Conservation (phyloP, 2,329 filamentous ascomycete species). For the Thelonectria discophora region DNA sequence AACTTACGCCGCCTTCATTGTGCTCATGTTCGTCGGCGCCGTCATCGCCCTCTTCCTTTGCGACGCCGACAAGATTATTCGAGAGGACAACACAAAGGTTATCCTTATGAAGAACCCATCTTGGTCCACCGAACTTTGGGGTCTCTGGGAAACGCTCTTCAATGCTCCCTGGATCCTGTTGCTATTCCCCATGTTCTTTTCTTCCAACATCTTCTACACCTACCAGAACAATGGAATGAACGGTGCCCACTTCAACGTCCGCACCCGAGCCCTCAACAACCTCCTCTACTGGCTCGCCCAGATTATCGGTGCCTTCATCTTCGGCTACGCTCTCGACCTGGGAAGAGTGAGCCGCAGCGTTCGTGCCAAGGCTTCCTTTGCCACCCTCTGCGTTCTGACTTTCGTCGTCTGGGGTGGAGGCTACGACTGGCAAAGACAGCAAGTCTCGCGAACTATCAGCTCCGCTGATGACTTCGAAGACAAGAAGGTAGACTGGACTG, state of each 20-base stretch:
- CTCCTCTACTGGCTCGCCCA: conserved; percentile 65
- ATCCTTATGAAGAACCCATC: conserved; percentile 49
- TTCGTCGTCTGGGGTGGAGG: conserved; percentile 68
- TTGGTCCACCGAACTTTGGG: conserved; percentile 46
- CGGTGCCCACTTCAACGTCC: conserved; percentile 62
- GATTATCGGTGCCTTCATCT: conserved; percentile 62
- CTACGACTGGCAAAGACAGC: conserved; percentile 71
- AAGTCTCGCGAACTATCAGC: conserved; percentile 52
- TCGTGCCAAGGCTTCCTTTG: conserved; percentile 58
- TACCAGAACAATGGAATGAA: conserved; percentile 67
- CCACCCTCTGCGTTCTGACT: conserved; percentile 56
- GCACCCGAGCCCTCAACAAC: conserved; percentile 64
- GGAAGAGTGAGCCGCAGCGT: conserved; percentile 52
- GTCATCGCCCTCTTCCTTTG: conserved; percentile 57
- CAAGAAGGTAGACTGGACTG: conserved; percentile 54
- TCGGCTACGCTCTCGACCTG: conserved; percentile 56
- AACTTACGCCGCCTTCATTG: conserved; percentile 60
- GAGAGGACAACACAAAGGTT: conserved; percentile 50
- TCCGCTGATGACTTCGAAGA: conserved; percentile 48
- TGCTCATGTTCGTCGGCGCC: conserved; percentile 61
- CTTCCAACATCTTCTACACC: conserved; percentile 64
- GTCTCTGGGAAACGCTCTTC: conserved; percentile 56
- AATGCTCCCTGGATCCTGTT: conserved; percentile 39
- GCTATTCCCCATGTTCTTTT: conserved; percentile 64
- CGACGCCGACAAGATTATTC: conserved; percentile 53